Percentiles rank a stretch among this genome's conserved stretches.
Evolutionary conservation across 192 early-diverging fungal species (phyloP).

Genomic region (Backusella liffmaniae): DNA sequence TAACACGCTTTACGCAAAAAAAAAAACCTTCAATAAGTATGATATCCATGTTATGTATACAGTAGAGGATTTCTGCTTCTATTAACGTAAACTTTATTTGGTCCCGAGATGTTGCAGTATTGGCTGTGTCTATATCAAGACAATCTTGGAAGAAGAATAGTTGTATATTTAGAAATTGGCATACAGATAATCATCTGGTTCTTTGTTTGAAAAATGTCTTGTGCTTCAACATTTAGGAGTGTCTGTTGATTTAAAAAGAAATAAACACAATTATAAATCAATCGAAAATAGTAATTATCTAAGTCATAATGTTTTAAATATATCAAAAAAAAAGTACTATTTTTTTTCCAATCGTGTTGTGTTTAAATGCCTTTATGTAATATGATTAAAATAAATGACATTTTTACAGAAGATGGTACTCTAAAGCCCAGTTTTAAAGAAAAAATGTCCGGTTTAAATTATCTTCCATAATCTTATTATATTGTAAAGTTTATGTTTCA

Average conservation of each 20-base stretch:
- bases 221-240: background rate
- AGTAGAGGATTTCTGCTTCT: background rate
- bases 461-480: background rate
- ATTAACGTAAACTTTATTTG: background rate
- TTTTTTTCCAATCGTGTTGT: background rate
- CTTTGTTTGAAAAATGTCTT: background rate
- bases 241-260: background rate
- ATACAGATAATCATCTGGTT: background rate
- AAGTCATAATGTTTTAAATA: background rate
- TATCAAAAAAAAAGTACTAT: background rate
- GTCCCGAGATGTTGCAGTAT: background rate
- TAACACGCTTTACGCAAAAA: background rate
- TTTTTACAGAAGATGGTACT: background rate
- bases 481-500: background rate
- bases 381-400: background rate
- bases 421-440: background rate
- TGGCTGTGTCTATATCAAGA: background rate
- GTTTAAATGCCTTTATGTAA: background rate
- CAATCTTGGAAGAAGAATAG: background rate
- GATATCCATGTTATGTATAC: background rate
- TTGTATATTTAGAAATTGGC: background rate
- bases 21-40: background rate
- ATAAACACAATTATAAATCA: background rate
- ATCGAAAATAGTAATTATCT: background rate
- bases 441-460: background rate